These are phyloP conservation scores for Podochytrium sp. DNA, from an alignment of 192 early-diverging fungal species.

Conservation along the genomic window DNA sequence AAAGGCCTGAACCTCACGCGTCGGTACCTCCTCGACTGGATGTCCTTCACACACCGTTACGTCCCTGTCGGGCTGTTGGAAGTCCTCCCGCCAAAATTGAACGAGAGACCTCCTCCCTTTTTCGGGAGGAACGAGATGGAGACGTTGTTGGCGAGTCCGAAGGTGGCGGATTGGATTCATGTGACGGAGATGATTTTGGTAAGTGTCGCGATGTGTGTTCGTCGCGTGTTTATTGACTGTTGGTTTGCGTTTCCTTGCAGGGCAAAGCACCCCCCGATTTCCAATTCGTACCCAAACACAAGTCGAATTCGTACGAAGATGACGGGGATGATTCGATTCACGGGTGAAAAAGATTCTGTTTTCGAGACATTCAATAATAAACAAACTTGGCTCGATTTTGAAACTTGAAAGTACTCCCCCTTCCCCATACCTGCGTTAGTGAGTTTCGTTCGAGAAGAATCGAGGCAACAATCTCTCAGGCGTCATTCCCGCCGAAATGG, in stretches of 20 bases:
- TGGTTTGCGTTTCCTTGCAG: not conserved
- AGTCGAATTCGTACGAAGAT: slow-evolving; percentile 76
- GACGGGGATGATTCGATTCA: slow-evolving; percentile 8
- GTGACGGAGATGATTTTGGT: slow-evolving; percentile 85
- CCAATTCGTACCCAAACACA: slow-evolving; percentile 93
- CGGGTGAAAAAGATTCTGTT: too few relatives aligned
- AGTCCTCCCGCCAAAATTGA: slow-evolving; percentile 88
- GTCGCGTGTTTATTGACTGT: not conserved
- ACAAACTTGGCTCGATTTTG: too few relatives aligned
- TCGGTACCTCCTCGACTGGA: slow-evolving; percentile 60
- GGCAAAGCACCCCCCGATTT: slow-evolving; percentile 87
- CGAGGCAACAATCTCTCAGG: too few relatives aligned
- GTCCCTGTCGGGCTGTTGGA: slow-evolving; percentile 94
- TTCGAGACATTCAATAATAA: too few relatives aligned
- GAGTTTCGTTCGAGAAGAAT: too few relatives aligned
- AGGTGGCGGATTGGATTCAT: slow-evolving; percentile 88
- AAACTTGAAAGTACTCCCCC: too few relatives aligned
- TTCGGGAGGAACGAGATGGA: slow-evolving; percentile 89
- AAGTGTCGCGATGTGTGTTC: not conserved
- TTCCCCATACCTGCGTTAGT: too few relatives aligned
- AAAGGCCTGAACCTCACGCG: slow-evolving; percentile 84
- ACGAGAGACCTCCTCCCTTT: slow-evolving; percentile 85
- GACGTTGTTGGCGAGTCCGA: slow-evolving; percentile 87
- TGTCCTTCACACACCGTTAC: slow-evolving; percentile 68
- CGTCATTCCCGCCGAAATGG: too few relatives aligned